phyloP scores from a whole-genome alignment of 2,329 filamentous ascomycete species.

The Colletotrichum sp. region DNA sequence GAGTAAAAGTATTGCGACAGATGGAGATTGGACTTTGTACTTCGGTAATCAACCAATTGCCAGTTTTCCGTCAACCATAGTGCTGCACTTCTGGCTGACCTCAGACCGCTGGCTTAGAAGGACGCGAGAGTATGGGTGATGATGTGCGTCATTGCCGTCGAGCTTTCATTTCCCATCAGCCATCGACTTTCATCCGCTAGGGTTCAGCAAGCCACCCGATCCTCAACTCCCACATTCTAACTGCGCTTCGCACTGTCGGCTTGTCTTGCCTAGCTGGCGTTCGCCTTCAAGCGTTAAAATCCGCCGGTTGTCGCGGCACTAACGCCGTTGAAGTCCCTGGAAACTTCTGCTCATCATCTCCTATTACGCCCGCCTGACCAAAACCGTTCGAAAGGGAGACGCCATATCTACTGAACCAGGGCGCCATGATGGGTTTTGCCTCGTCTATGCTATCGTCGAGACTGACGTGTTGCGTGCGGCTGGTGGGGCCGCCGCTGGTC shows the following conservation, averaged over 20 bases:
- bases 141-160: background rate
- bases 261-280: background rate
- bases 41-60: background rate
- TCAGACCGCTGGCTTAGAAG: background rate
- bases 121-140: background rate
- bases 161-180: background rate
- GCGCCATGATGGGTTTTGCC: background rate
- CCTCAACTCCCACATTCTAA: background rate
- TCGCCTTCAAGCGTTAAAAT: background rate
- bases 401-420: background rate
- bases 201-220: background rate
- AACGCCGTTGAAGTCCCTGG: background rate
- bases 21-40: no score
- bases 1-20: no score
- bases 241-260: background rate
- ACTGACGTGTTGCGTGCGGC: background rate
- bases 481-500: background rate
- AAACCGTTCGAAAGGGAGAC: background rate
- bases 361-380: background rate
- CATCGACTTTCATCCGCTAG: background rate
- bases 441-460: background rate
- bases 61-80: background rate
- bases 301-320: background rate
- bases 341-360: background rate
- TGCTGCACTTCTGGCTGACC: background rate